Conservation (phyloP, 768 basidiomycete genomes). For the Suillus subalutaceus region DNA sequence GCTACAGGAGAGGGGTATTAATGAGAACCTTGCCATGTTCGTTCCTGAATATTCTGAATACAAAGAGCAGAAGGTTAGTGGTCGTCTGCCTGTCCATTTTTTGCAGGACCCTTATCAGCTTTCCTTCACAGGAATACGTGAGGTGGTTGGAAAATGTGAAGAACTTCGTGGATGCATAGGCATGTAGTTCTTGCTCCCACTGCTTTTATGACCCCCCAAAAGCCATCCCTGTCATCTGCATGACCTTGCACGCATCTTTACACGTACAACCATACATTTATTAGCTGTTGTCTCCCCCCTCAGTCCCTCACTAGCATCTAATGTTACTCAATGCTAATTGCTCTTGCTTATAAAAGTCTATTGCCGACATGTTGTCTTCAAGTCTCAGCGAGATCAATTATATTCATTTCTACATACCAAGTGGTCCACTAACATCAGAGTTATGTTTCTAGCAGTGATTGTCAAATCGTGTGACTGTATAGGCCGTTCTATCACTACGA, state of each 20-base stretch:
- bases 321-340: slow-evolving; percentile 2
- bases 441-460: background rate
- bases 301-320: slow-evolving; percentile 10
- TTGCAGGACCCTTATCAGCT: slow-evolving; percentile 13
- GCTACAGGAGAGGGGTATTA: slow-evolving; percentile 88
- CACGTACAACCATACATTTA: slow-evolving; percentile 17
- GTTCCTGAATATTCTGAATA: slow-evolving; percentile 85
- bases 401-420: background rate
- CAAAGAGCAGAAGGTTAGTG: slow-evolving; percentile 89
- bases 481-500: background rate
- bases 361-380: background rate
- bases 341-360: background rate
- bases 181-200: background rate
- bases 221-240: background rate
- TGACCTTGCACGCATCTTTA: slow-evolving; percentile 12
- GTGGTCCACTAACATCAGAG: background rate
- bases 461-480: background rate
- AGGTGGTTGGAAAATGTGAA: slow-evolving; percentile 85
- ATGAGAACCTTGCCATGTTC: slow-evolving; percentile 80
- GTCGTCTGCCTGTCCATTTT: slow-evolving; percentile 22
- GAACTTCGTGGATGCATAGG: slow-evolving; percentile 71
- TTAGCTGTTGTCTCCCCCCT: slow-evolving; percentile 27
- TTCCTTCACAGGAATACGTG: slow-evolving; percentile 76
- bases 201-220: slow-evolving; percentile 6
- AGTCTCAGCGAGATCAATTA: background rate